Percentiles rank a stretch among this genome's conserved stretches.
These are phyloP conservation scores for Phytophthora foliorum DNA, from an alignment of 352 stramenopile species.

Conservation along the genomic window DNA sequence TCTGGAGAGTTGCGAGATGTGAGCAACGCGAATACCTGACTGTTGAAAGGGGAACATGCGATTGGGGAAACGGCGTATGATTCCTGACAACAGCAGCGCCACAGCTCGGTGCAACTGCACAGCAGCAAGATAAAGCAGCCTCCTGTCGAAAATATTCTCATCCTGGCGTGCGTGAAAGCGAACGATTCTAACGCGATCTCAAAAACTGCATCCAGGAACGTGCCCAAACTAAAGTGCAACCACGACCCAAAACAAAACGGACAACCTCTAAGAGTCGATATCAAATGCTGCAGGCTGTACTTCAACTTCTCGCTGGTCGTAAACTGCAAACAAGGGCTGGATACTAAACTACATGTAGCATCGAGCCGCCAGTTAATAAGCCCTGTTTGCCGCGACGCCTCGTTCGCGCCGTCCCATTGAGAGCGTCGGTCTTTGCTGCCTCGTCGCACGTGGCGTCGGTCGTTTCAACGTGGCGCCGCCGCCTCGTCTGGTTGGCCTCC, in stretches of 20 bases:
- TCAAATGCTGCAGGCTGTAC: conserved; percentile 16
- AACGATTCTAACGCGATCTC: no score
- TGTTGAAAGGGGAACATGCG: conserved; percentile 5
- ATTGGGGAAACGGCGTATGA: conserved; percentile 9
- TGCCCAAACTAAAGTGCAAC: conserved; percentile 16
- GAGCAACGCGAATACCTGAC: background rate
- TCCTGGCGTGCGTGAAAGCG: conserved; percentile 18
- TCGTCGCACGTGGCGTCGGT: conserved; percentile 30
- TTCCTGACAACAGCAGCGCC: conserved; percentile 3
- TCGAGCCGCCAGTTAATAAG: background rate
- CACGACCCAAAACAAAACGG: conserved; percentile 9
- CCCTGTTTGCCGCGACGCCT: conserved; percentile 17
- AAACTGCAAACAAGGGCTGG: conserved; percentile 9
- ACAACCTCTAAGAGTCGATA: conserved; percentile 6
- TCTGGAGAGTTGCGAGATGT: conserved; percentile 1
- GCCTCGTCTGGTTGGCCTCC: conserved; percentile 31
- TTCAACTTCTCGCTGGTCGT: conserved; percentile 41
- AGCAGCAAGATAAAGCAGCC: conserved; percentile 27
- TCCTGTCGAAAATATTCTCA: conserved; percentile 22
- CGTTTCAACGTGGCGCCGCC: conserved; percentile 26
- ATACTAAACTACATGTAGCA: background rate
- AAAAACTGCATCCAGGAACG: no score
- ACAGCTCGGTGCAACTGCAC: conserved; percentile 22
- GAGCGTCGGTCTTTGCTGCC: conserved; percentile 10
- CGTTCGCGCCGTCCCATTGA: conserved; percentile 21